These are phyloP conservation scores for Fusarium illudens DNA, from an alignment of 2,329 filamentous ascomycete genomes.

Conservation along the genomic window DNA sequence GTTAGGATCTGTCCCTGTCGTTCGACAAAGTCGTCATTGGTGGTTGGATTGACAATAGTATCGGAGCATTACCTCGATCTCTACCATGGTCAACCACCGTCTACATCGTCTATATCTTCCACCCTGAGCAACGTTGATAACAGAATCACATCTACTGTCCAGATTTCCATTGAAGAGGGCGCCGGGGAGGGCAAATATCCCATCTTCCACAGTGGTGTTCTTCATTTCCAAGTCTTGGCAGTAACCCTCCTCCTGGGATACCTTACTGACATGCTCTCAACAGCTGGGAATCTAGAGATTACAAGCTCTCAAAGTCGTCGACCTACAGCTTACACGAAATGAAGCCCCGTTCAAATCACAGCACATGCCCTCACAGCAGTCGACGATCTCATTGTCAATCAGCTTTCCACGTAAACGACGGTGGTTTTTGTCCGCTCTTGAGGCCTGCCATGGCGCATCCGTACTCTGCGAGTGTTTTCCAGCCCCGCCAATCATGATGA, in stretches of 20 bases:
- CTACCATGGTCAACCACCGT: constrained; percentile 10
- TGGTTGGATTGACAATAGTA: not conserved
- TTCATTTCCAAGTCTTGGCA: not conserved
- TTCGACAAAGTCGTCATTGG: not conserved
- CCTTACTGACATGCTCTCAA: constrained; percentile 8
- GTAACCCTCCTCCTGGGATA: constrained; percentile 23
- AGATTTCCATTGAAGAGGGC: constrained; percentile 1
- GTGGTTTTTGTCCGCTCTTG: not conserved
- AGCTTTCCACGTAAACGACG: constrained; percentile 8
- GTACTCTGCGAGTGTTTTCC: constrained; percentile 13
- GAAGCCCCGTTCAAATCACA: constrained; percentile 8
- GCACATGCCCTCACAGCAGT: constrained; percentile 4
- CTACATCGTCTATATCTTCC: not conserved
- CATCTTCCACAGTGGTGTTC: constrained; percentile 5
- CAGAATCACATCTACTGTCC: not conserved
- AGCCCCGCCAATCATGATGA: constrained; percentile 12
- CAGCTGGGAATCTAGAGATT: not conserved
- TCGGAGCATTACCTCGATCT: constrained; percentile 13
- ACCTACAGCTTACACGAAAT: not conserved
- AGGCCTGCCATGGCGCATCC: constrained; percentile 1
- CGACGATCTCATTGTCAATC: constrained; percentile 5
- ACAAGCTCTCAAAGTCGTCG: constrained; percentile 10
- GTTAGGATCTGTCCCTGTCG: not conserved
- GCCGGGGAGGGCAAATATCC: constrained; percentile 27
- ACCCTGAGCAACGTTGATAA: constrained; percentile 20